Evolutionary conservation across 2,329 filamentous ascomycete species (phyloP), one percentile per base, ranked within the genome.

Genomic region (Ophiosphaerella korrae): DNA sequence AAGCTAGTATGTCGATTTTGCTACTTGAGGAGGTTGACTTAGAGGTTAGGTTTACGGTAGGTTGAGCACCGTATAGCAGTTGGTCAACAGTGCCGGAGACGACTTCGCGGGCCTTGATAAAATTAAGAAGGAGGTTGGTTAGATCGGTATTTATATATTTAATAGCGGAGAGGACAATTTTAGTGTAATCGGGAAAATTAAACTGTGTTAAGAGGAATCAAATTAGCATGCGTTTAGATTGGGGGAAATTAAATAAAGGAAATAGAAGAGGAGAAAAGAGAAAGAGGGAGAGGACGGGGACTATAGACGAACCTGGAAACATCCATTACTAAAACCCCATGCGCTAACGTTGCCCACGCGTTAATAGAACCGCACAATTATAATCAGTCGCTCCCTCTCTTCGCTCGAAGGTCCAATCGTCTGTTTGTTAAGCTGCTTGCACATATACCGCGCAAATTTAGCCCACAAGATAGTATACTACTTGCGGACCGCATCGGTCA

Each of bases 171-270:
- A 94, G 77, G 12, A 93, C 87, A 47, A 94, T 83, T 75, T 94
- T 94, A 52, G 90, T 93, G 72, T 94, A 90, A 62, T 94, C 90
- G 2, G 90, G 89, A 71, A 94, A 94, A 75, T 94, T 93, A 75
- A 93, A 89, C 83, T 38, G 87, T 83, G 16, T 26, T 5, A 8
- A 8, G 24, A 26, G 24, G 24, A n/a, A n/a, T 26, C 8, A 26
- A 26, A 26, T 26, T 8, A 26, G 8, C 8, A 26, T 26, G 8
- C 8, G 8, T 8, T 26, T 26, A 8, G 8, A 26, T 5, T 26
- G 24, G 24, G 8, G 8, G 5, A 26, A 26, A 26, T 26, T 26
- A 5, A 8, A 26, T 26, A 8, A 88, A 82, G 57, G 86, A 6
- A 36, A 18, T 1, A 12, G 16, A 6, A 42, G 18, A 36, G 16